Base-by-base conservation (phyloP, 805 yeast genomes). In the Lipomyces kockii region DNA sequence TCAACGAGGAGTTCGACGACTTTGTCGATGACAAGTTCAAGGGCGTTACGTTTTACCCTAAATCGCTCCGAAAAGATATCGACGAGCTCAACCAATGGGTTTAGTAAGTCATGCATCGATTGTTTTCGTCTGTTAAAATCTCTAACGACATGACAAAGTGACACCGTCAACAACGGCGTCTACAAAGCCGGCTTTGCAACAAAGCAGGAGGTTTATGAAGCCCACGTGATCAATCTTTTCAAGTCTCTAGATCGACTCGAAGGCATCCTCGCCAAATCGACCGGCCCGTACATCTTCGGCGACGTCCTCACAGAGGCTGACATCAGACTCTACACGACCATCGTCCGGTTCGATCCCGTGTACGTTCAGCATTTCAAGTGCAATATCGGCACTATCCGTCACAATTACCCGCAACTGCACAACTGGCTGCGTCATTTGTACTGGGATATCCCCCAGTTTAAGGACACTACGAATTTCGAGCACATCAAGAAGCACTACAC, bases 291-390 rank as follows among this genome's bases (percentile, higher is more conserved):
- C 76, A 78, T 92, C 61, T 75, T 87, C 9, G 94, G 93, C 5
- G 83, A 86, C 64, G 80, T 78, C 58, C 80, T 94, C 63, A 93
- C 98, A 1, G 97, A 94, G 80, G 97, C 97, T 6, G 99, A 94
- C 78, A 83, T 94, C 66, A 84, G 98, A 71, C 84, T 94, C 60
- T 94, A 81, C 80, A 87, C 97, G 29, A 94, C 98, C 1, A 88
- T 94, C 67, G 83, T 92, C 56, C 86, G 99, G 74, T 94, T 94
- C 75, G 98, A 94, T 78, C 90, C 96, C 0, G 97, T 92, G 27
- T 94, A 94, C 76, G 94, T 89, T 63, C 97, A 93, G 79, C 98
- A 94, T 78, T 95, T 94, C 86, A 95, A 94, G 80, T 91, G 97
- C 78, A 94, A 94, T 78, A 78, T 92, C 69, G 88, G 88, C 59